phyloP scores from a whole-genome alignment of 2,329 filamentous ascomycete species.

The Blastomyces gilchristii region DNA sequence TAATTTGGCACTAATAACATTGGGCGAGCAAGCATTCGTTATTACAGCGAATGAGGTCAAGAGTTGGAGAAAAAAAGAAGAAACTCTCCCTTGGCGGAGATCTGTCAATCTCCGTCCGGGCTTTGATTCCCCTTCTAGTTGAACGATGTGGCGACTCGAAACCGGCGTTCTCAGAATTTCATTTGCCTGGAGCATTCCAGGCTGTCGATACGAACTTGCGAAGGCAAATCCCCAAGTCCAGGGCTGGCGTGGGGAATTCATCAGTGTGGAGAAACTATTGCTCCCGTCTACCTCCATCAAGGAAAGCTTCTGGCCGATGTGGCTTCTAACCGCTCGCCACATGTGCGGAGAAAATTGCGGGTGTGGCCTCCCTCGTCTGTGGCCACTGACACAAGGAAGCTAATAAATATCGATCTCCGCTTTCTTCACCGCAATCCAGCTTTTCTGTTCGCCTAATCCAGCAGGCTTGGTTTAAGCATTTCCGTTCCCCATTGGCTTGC shows the following conservation, averaged over 20 bases:
- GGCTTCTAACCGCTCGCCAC: slow-evolving; percentile 3
- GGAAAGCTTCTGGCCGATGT: background rate
- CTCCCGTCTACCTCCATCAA: background rate
- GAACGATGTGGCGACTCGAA: background rate
- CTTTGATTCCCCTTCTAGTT: background rate
- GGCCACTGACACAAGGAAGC: background rate
- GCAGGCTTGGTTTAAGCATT: background rate
- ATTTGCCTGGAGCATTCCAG: background rate
- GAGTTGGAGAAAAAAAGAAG: background rate
- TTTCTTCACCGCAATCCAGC: background rate
- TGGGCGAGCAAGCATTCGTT: background rate
- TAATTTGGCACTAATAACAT: background rate
- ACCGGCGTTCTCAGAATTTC: background rate
- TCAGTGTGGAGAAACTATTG: background rate
- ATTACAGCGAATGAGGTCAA: background rate
- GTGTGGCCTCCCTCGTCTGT: slow-evolving; percentile 1
- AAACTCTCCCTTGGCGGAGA: too few species aligned
- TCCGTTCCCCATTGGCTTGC: background rate
- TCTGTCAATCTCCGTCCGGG: background rate
- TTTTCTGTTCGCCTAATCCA: background rate
- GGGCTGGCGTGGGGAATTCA: background rate
- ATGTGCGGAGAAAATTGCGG: slow-evolving; percentile 3
- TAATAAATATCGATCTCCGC: too few species aligned
- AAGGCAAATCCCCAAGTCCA: background rate
- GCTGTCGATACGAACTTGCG: background rate